A percentile compares a stretch with the other conserved stretches of the same genome.
phyloP scores from a whole-genome alignment of 1,284 basidiomycete genomes.

The Sanghuangporus sanghuang region DNA sequence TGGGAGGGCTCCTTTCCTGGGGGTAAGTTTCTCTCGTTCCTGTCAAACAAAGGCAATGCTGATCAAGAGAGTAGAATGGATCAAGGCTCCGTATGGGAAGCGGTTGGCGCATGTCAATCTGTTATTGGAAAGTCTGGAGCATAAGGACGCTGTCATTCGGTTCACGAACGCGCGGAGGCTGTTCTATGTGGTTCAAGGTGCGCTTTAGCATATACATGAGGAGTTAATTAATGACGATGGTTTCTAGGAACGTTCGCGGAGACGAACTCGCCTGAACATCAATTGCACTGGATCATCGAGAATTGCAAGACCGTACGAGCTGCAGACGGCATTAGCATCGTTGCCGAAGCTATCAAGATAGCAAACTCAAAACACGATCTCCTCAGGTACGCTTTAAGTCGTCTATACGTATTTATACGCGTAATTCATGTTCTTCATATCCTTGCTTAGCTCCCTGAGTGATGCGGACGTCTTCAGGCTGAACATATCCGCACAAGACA shows the following conservation, averaged over 20 bases:
- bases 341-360: conserved; percentile 87
- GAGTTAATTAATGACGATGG: conserved; percentile 19
- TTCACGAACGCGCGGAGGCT: conserved; percentile 84
- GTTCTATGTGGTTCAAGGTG: conserved; percentile 90
- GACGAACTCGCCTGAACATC: conserved; percentile 87
- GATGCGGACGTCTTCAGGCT: conserved; percentile 63
- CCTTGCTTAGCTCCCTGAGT: conserved; percentile 51
- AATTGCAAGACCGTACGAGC: conserved; percentile 86
- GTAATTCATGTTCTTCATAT: background rate
- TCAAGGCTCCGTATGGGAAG: conserved; percentile 53
- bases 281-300: conserved; percentile 93
- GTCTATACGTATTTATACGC: background rate
- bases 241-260: conserved; percentile 84
- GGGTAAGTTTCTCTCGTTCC: conserved; percentile 38
- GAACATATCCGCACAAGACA: conserved; percentile 63
- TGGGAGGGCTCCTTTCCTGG: conserved; percentile 82
- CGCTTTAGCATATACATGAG: conserved; percentile 18
- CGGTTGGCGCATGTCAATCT: conserved; percentile 72
- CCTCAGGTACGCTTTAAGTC: conserved; percentile 49
- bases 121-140: conserved; percentile 81
- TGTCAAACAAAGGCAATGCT: conserved; percentile 4
- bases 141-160: conserved; percentile 76
- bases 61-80: conserved; percentile 60
- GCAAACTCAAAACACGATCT: conserved; percentile 87
- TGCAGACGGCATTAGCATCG: conserved; percentile 79